phyloP scores from a whole-genome alignment of 305 asterid genomes.

The Fraxinus baroniana region DNA sequence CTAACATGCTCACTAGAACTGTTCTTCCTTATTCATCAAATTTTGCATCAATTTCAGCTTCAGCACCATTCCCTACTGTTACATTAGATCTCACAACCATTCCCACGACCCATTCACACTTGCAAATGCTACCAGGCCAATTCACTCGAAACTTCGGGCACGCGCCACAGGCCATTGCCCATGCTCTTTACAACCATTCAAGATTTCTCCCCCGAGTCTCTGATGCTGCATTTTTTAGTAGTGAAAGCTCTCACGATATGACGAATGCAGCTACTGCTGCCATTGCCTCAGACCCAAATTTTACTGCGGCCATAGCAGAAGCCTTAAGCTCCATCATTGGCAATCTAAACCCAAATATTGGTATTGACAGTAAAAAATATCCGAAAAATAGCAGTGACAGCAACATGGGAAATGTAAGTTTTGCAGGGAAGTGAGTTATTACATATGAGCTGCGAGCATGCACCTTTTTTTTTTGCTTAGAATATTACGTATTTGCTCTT shows the following conservation, averaged over 20 bases:
- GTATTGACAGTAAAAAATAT: neutral
- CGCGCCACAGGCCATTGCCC: neutral
- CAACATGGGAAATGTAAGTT: slow-evolving; percentile 6
- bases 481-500: neutral
- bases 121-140: slow-evolving; percentile 1
- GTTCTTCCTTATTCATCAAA: slow-evolving; percentile 23
- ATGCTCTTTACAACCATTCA: slow-evolving; percentile 1
- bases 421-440: neutral
- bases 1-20: slow-evolving; percentile 2
- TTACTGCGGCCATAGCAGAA: slow-evolving; percentile 34
- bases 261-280: slow-evolving; percentile 35
- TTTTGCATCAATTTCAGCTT: slow-evolving; percentile 39
- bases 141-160: neutral
- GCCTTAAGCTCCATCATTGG: slow-evolving; percentile 39
- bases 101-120: neutral
- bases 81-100: slow-evolving; percentile 41
- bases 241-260: slow-evolving; percentile 18
- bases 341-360: slow-evolving; percentile 17
- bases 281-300: slow-evolving; percentile 39
- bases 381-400: slow-evolving; percentile 14
- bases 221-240: neutral
- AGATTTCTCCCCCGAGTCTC: neutral
- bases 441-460: neutral
- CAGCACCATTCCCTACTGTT: slow-evolving; percentile 49
- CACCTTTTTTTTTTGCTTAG: neutral